Base-by-base conservation (phyloP, 179 eudicot genomes). In the Dionaea muscipula region DNA sequence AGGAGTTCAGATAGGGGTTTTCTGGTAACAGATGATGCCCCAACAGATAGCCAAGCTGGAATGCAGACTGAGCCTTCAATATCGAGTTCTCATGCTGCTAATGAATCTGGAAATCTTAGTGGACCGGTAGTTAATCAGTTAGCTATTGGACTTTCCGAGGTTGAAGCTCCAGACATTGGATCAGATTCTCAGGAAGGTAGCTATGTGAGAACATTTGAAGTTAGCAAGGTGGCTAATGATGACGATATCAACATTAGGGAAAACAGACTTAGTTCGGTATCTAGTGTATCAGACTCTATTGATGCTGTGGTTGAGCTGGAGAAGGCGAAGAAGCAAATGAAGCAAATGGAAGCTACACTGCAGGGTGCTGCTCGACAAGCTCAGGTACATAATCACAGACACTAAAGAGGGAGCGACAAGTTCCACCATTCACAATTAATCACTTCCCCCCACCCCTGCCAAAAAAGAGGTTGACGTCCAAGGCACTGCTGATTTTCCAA, bases 281-380 rank as follows among this genome's bases (percentile, higher is more conserved):
- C 83, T 63, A 74, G 47, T 66, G 60, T 56, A 22, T 61, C 87
- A 36, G 78, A 70, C 35, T 47, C 68, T 67, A 45, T 62, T 61
- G 65, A 77, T 53, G 60, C 76, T 47, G 65, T 59, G 70, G 55
- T 52, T 68, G 97, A 90, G 74, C 68, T 80, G 66, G 91, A 84
- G 69, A 82, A 78, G 81, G 57, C 84, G 69, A 90, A 75, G 69
- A 86, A 64, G 76, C 96, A 91, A 47, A 84, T 91, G 94, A 82
- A 91, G 73, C 80, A 82, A 90, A 87, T 91, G 98, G 98, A 87
- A 79, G 56, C 79, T 39, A 96, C 98, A 68, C 62, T 86, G 67
- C 86, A 75, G 46, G 90, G 96, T 59, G 98, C 98, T 66, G 98
- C 96, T 61, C 80, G 80, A 70, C 98, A 88, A 81, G 84, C 98